phyloP scores from a whole-genome alignment of 768 basidiomycete species.

The Mycena rosella region DNA sequence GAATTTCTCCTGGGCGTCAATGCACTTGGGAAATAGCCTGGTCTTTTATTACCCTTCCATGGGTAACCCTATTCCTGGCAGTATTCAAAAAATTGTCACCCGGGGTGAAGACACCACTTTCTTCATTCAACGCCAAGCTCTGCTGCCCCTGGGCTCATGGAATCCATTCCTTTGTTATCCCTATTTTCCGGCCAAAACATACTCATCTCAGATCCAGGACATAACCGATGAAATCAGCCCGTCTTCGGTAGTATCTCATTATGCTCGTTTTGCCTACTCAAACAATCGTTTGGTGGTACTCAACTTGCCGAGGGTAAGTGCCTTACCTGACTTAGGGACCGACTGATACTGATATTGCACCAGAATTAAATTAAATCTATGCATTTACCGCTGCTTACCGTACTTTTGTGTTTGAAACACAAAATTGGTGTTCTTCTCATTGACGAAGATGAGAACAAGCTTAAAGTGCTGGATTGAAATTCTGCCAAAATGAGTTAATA shows the following conservation, averaged over 20 bases:
- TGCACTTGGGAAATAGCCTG: conserved; percentile 30
- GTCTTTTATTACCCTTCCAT: conserved; percentile 18
- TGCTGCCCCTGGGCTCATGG: not conserved
- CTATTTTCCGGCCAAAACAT: conserved; percentile 22
- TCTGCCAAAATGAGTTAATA: too few relatives aligned
- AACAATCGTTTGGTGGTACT: conserved; percentile 18
- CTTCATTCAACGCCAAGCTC: conserved; percentile 19
- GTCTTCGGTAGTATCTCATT: not conserved
- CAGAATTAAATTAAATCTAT: too few relatives aligned
- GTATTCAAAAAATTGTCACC: conserved; percentile 17
- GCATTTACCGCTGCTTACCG: too few relatives aligned
- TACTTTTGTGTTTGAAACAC: too few relatives aligned
- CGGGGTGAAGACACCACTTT: not conserved
- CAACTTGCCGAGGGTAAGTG: conserved; percentile 24
- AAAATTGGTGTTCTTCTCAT: too few relatives aligned
- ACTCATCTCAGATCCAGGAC: conserved; percentile 17
- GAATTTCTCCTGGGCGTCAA: conserved; percentile 17
- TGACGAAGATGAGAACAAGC: too few relatives aligned
- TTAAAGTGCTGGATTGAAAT: too few relatives aligned
- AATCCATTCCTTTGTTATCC: conserved; percentile 29
- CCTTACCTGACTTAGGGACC: too few relatives aligned
- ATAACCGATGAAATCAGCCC: not conserved
- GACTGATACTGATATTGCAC: too few relatives aligned
- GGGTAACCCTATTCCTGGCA: not conserved
- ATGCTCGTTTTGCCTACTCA: conserved; percentile 15